Conservation (phyloP, 2,329 filamentous ascomycete species). For the Botrytis porri region DNA sequence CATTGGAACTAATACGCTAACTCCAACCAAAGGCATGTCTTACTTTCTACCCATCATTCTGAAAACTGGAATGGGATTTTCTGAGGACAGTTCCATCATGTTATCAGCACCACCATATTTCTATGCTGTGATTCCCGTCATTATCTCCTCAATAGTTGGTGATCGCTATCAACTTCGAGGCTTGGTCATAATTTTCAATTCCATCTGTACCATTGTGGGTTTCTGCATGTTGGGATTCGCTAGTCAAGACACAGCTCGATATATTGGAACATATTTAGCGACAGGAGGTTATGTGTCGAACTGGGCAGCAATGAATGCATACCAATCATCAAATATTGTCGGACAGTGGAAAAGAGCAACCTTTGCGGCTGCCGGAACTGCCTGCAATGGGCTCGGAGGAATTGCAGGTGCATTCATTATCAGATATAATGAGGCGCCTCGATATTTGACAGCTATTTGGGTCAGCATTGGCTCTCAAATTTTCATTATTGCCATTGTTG, state of each 20-base stretch:
- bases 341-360: constrained; percentile 89
- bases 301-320: constrained; percentile 73
- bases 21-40: constrained; percentile 52
- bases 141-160: constrained; percentile 51
- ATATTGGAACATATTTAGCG: constrained; percentile 41
- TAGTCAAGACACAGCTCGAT: constrained; percentile 33
- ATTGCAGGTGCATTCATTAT: constrained; percentile 72
- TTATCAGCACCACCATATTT: constrained; percentile 53
- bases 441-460: constrained; percentile 65
- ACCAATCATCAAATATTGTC: constrained; percentile 84
- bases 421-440: constrained; percentile 56
- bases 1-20: not conserved
- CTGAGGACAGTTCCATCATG: constrained; percentile 50
- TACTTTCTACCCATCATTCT: constrained; percentile 82
- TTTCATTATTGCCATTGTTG: constrained; percentile 55
- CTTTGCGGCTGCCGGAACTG: constrained; percentile 71
- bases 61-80: constrained; percentile 52
- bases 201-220: constrained; percentile 33
- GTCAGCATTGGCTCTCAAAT: constrained; percentile 63
- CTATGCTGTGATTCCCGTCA: constrained; percentile 48
- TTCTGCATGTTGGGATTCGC: constrained; percentile 37
- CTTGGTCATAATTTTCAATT: constrained; percentile 37
- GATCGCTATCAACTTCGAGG: constrained; percentile 51
- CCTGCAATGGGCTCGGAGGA: constrained; percentile 75
- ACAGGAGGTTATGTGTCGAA: constrained; percentile 76